phyloP scores from a whole-genome alignment of 768 basidiomycete species.

The Xerocomus potaroensis region DNA sequence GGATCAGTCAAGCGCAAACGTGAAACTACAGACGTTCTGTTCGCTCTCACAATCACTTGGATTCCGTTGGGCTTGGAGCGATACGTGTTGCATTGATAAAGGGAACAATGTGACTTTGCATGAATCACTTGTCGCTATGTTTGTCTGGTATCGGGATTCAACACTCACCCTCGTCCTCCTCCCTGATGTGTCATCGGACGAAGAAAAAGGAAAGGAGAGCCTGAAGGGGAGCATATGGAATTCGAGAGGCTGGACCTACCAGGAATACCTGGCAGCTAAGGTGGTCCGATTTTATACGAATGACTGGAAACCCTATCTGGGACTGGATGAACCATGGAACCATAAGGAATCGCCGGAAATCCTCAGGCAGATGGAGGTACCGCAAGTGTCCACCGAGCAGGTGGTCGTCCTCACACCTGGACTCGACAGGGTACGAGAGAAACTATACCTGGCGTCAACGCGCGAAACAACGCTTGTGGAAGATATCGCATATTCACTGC shows the following conservation, averaged over 20 bases:
- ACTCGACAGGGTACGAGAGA: slow-evolving; percentile 13
- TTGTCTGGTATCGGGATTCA: slow-evolving; percentile 8
- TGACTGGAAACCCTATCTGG: slow-evolving; percentile 7
- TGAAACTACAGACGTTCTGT: slow-evolving; percentile 11
- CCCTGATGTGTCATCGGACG: not conserved
- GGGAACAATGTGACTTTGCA: not conserved
- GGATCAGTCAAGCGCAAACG: not conserved
- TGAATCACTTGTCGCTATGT: slow-evolving; percentile 16
- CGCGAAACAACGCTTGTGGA: too few relatives aligned
- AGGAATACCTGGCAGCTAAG: slow-evolving; percentile 7
- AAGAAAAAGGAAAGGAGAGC: not conserved
- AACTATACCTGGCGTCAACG: slow-evolving; percentile 1
- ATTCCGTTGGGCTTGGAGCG: slow-evolving; percentile 15
- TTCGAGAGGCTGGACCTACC: not conserved
- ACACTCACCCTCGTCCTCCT: slow-evolving; percentile 12
- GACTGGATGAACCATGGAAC: not conserved
- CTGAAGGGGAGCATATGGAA: slow-evolving; percentile 13
- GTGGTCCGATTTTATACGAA: slow-evolving; percentile 11
- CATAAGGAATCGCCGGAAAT: not conserved
- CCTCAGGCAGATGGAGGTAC: not conserved
- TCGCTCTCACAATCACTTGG: not conserved
- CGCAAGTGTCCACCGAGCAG: not conserved
- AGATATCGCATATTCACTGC: slow-evolving; percentile 1
- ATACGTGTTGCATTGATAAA: slow-evolving; percentile 11
- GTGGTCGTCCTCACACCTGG: slow-evolving; percentile 5